These are phyloP conservation scores for Nectriaceae sp. DNA, from an alignment of 2,329 filamentous ascomycete species.

Conservation along the genomic window DNA sequence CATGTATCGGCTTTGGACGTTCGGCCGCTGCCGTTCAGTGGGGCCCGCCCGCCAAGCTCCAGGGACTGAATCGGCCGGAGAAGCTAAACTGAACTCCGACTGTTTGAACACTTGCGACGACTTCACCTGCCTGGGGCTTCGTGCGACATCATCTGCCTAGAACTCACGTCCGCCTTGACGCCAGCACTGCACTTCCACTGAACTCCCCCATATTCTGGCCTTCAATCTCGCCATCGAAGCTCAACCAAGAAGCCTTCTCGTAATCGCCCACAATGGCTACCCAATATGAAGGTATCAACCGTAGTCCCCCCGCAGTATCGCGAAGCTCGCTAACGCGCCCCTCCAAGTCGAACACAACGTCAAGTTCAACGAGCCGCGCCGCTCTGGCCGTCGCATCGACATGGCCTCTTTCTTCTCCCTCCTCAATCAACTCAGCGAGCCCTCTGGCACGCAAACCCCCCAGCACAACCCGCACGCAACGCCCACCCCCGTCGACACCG, in stretches of 20 bases:
- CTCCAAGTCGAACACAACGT: slow-evolving; percentile 65
- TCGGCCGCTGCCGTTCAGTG: background rate
- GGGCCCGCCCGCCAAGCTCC: background rate
- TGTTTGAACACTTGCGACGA: background rate
- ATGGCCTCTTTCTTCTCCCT: slow-evolving; percentile 65
- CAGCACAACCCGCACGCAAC: slow-evolving; percentile 58
- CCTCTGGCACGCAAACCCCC: slow-evolving; percentile 34
- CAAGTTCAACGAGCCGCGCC: slow-evolving; percentile 42
- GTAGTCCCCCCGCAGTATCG: background rate
- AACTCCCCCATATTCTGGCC: no score
- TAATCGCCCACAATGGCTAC: slow-evolving; percentile 52
- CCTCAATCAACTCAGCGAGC: slow-evolving; percentile 53
- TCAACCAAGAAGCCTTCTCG: no score
- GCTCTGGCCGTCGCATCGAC: slow-evolving; percentile 56
- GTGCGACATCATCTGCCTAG: slow-evolving; percentile 1
- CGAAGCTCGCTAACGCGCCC: slow-evolving; percentile 6
- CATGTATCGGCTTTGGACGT: background rate
- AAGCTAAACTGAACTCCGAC: background rate
- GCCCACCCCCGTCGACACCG: slow-evolving; percentile 61
- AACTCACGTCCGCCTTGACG: no score
- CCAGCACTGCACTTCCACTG: no score
- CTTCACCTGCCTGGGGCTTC: background rate
- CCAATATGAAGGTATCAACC: slow-evolving; percentile 54
- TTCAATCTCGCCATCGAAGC: background rate
- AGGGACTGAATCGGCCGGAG: background rate